Evolutionary conservation across 495 filamentous ascomycete genomes (phyloP), one percentile per base, ranked within the genome.

Genomic region (Penicillium lividum): DNA sequence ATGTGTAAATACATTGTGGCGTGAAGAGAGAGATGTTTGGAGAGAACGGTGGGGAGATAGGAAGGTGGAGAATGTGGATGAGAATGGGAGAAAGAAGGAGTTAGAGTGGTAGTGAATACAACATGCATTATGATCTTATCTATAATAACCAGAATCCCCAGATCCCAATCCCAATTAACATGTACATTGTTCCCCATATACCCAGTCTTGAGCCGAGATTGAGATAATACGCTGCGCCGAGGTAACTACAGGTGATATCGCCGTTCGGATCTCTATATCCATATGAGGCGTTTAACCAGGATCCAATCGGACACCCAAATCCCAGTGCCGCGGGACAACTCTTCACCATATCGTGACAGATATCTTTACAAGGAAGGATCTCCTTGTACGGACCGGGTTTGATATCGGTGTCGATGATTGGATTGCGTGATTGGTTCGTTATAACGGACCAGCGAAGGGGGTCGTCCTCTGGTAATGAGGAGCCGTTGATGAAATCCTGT

Each of bases 321-420:
- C 80, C 80, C 62, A 99, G 72, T 2, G 77, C 68, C n/a, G 90
- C 79, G 4, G 95, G 92, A 77, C 94, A 99, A 65, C 80, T 89
- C 72, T 85, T 84, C 18, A 95, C 89, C 3, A 98, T 76, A 18
- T 84, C 80, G 68, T 92, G 91, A 73, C 94, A 99, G 42, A 96
- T 72, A 60, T 92, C 84, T 51, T 86, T 78, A 66, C 92, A 96
- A 0, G 94, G 94, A 34, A 97, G 77, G 29, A 98, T 65, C 74
- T 99, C 94, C 68, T 92, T 96, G 72, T 98, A 97, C 0, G 94
- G 93, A 0, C 95, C 94, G 0, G 94, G 94, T 50, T 79, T 64
- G 61, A 98, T 83, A 0, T 70, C 43, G 2, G 70, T 50, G 66
- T 97, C 92, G 61, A 98, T 96, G 34, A 80, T 62, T 4, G 80